These are phyloP conservation scores for Pisolithus thermaeus DNA, from an alignment of 1,284 basidiomycete genomes.

Conservation along the genomic window DNA sequence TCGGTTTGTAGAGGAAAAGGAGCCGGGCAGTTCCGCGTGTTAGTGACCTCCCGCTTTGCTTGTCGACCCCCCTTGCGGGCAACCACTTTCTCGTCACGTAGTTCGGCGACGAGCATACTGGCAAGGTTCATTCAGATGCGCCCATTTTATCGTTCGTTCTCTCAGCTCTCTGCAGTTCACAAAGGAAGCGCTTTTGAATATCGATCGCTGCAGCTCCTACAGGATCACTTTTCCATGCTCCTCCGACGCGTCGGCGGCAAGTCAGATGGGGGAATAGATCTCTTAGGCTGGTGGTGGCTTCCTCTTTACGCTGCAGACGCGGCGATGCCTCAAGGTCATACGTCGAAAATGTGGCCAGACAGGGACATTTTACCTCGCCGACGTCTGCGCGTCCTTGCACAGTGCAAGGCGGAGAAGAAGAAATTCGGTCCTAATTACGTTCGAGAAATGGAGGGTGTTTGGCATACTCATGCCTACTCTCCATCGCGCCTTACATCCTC, in stretches of 20 bases:
- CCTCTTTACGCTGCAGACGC: slow-evolving; percentile 32
- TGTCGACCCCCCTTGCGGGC: too few relatives aligned
- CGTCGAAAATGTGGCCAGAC: slow-evolving; percentile 5
- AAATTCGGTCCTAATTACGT: slow-evolving; percentile 74
- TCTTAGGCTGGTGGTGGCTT: slow-evolving; percentile 92
- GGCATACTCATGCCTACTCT: slow-evolving; percentile 31
- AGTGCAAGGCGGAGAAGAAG: slow-evolving; percentile 88
- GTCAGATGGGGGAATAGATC: slow-evolving; percentile 81
- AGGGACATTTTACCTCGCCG: slow-evolving; percentile 23
- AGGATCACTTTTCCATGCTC: slow-evolving; percentile 70
- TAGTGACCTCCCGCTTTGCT: slow-evolving; percentile 5
- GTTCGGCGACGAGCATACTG: too few relatives aligned
- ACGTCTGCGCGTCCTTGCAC: slow-evolving; percentile 72
- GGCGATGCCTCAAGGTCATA: not conserved
- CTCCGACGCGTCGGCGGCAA: slow-evolving; percentile 74
- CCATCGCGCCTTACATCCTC: not conserved
- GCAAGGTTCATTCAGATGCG: not conserved
- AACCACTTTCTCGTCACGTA: too few relatives aligned
- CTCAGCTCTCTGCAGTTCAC: slow-evolving; percentile 39
- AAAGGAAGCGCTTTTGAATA: slow-evolving; percentile 75
- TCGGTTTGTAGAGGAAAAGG: slow-evolving; percentile 2
- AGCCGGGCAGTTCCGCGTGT: slow-evolving; percentile 20
- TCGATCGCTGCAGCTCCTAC: slow-evolving; percentile 58
- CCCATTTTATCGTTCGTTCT: not conserved
- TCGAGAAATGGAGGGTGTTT: slow-evolving; percentile 84